A percentile compares a stretch with the other conserved stretches of the same genome.
Conservation (phyloP, 108 stramenopile species). For the Fistulifera pelliculosa region DNA sequence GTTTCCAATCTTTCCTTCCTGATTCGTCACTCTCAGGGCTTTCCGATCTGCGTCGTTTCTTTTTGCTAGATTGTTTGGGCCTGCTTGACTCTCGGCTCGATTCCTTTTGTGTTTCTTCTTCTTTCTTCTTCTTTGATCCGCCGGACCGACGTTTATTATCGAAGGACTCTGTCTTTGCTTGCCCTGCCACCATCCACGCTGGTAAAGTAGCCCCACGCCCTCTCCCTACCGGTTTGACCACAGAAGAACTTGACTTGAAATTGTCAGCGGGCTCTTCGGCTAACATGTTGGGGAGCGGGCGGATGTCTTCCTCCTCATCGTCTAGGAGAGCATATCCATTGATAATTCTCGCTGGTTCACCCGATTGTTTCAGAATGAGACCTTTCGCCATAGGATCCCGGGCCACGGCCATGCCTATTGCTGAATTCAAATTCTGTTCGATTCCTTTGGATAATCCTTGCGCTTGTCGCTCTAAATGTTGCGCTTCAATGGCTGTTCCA, state of each 20-base stretch:
- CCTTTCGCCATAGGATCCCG: conserved; percentile 51
- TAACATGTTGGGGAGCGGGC: background rate
- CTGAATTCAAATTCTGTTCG: conserved; percentile 41
- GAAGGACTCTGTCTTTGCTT: conserved; percentile 11
- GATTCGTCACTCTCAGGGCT: conserved; percentile 4
- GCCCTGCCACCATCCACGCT: conserved; percentile 48
- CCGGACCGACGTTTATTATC: background rate
- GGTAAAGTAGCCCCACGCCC: conserved; percentile 52
- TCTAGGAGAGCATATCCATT: conserved; percentile 53
- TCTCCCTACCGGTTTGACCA: conserved; percentile 36
- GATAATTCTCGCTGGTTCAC: background rate
- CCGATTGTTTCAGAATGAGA: conserved; percentile 13
- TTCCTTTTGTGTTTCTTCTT: conserved; percentile 13
- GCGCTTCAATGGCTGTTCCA: conserved; percentile 7
- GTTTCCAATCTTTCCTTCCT: too few relatives aligned
- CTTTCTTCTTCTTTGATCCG: conserved; percentile 7
- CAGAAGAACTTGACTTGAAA: background rate
- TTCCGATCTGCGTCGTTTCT: conserved; percentile 9
- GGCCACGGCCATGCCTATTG: conserved; percentile 63
- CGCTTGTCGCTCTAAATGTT: background rate
- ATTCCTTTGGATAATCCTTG: conserved; percentile 7
- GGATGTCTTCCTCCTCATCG: conserved; percentile 55
- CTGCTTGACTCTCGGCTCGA: background rate
- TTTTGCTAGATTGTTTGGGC: conserved; percentile 4
- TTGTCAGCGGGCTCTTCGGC: conserved; percentile 6